Evolutionary conservation across 2,329 filamentous ascomycete genomes (phyloP), one percentile per base, ranked within the genome.

Genomic region (Colletotrichum scovillei): DNA sequence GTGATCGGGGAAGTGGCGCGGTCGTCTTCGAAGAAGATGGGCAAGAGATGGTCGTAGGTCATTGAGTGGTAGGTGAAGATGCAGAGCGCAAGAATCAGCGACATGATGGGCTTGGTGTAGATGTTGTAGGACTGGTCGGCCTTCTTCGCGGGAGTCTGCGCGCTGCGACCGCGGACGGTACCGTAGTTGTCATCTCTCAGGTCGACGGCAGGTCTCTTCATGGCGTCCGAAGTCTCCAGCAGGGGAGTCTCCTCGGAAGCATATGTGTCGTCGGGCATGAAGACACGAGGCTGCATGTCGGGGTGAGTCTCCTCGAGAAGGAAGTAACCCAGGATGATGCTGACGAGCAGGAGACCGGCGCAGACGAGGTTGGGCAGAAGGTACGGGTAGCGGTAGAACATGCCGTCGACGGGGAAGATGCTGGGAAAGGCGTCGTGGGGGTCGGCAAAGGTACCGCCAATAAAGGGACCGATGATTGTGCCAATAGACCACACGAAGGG

Each of bases 21-120:
- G 53, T 91, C 88, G 78, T 98, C 95, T 81, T 98, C 95, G 64
- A 98, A 91, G 83, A 98, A 98, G 73, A 98, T 98, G 8, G 95
- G 95, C 67, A 98, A 87, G 0, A 98, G 88, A 80, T 97, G 94
- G 79, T 98, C 96, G 82, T 94, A 98, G 0, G 93, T 95, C 95
- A 98, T 98, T 49, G 93, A 95, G 83, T 98, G 95, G 81, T 97
- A 97, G 5, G 95, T 97, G 84, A 97, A 98, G 75, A 98, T 94
- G 57, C 93, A 94, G 60, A 98, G 85, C 1, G 95, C 93, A n/a
- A 95, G 79, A 52, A 97, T 91, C 66, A 98, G 89, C 82, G 93
- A 92, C 76, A 94, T 86, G 73, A 98, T 92, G 53, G 89, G 89
- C 82, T 87, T 86, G 81, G 84, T 86, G 82, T 88, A 90, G 73